phyloP scores from a whole-genome alignment of 1,284 basidiomycete genomes.

The Sanghuangporus weigelae region DNA sequence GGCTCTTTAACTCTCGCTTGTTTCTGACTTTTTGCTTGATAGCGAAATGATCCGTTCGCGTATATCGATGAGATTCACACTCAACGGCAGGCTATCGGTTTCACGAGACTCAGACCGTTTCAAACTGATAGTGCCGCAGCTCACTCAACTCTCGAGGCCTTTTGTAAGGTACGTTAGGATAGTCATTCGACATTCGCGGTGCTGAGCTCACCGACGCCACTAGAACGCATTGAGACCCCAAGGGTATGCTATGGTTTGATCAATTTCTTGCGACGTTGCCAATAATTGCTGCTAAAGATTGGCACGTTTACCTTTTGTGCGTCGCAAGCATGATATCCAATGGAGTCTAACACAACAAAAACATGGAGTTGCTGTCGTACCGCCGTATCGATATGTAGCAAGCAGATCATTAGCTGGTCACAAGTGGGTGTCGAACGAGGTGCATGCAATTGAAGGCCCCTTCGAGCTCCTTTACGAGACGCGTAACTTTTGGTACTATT shows the following conservation, averaged over 20 bases:
- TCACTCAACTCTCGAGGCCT: not conserved
- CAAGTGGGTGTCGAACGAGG: not conserved
- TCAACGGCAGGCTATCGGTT: not conserved
- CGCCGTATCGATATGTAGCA: not conserved
- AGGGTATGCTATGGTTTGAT: not conserved
- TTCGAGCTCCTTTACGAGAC: not conserved
- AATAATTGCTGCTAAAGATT: not conserved
- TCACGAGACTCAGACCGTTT: not conserved
- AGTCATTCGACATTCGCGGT: not conserved
- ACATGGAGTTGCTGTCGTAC: not conserved
- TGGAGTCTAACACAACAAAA: not conserved
- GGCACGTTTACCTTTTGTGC: not conserved
- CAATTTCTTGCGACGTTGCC: not conserved
- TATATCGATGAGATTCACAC: not conserved
- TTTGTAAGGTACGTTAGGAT: not conserved
- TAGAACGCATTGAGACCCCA: not conserved
- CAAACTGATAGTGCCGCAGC: not conserved
- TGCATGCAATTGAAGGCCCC: not conserved
- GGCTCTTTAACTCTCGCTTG: not conserved
- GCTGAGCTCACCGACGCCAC: not conserved
- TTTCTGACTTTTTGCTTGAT: not conserved
- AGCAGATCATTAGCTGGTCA: not conserved
- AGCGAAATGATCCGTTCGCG: not conserved
- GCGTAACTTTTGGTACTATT: not conserved
- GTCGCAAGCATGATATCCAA: not conserved